Percentiles rank a stretch among this genome's conserved stretches.
phyloP scores from a whole-genome alignment of 495 filamentous ascomycete species.

The Letharia lupina region DNA sequence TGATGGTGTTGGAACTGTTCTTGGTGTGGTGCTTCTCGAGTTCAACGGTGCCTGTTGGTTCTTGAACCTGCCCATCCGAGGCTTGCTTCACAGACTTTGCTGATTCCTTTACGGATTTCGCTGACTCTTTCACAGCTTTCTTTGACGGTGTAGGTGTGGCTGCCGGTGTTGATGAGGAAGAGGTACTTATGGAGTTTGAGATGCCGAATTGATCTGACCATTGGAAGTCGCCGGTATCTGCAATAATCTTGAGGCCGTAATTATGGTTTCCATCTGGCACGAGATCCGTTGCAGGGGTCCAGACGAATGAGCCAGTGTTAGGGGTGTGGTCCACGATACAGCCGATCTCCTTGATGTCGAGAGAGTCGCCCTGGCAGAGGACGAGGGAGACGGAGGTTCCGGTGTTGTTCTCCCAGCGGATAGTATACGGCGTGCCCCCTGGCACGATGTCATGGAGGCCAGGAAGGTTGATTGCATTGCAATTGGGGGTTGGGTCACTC shows the following conservation, averaged over 20 bases:
- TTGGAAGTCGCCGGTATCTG: slow-evolving; percentile 56
- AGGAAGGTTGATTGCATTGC: neutral
- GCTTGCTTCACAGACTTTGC: slow-evolving; percentile 16
- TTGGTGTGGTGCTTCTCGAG: neutral
- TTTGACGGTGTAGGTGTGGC: neutral
- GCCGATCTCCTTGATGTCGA: slow-evolving; percentile 45
- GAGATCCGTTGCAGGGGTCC: slow-evolving; percentile 46
- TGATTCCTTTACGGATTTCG: neutral
- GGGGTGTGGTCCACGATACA: slow-evolving; percentile 47
- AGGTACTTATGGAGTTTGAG: slow-evolving; percentile 40
- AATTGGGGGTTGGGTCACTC: neutral
- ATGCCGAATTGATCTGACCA: slow-evolving; percentile 65
- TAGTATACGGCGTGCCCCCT: neutral
- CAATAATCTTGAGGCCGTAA: slow-evolving; percentile 61
- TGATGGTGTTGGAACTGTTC: neutral
- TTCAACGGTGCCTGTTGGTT: neutral
- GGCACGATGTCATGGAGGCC: slow-evolving; percentile 6
- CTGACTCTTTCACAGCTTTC: neutral
- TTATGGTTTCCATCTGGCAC: slow-evolving; percentile 40
- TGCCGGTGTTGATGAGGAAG: slow-evolving; percentile 33
- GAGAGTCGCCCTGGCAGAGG: slow-evolving; percentile 53
- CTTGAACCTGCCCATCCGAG: slow-evolving; percentile 4
- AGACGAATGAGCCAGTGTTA: slow-evolving; percentile 52
- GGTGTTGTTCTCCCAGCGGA: slow-evolving; percentile 6
- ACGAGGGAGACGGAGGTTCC: slow-evolving; percentile 45